Evolutionary conservation across 352 stramenopile species (phyloP), one percentile per base, ranked within the genome.

Genomic region (Lagenidium giganteum): DNA sequence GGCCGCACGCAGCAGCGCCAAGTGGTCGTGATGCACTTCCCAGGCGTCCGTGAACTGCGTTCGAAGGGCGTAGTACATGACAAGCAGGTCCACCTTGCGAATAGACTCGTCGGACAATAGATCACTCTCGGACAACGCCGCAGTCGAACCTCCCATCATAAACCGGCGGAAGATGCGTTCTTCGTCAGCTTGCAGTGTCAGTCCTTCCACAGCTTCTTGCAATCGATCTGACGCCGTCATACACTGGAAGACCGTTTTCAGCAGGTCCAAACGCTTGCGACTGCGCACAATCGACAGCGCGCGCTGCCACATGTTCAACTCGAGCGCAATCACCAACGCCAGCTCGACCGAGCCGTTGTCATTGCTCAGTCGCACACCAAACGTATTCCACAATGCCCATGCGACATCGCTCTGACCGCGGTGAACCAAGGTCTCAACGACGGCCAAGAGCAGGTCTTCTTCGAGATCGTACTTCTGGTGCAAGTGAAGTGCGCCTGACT

Each of bases 351-450:
- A 52, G 13, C 55, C n/a, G n/a, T n/a, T n/a, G n/a, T n/a, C n/a
- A n/a, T n/a, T n/a, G n/a, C n/a, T n/a, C 14, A 83, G 39, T 27
- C 78, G 58, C 3, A 83, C 49, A 8, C 67, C 70, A 40, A 85
- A 85, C 3, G 64, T 74, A 38, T 71, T 81, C 72, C 70, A 83
- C 17, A 85, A 56, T 47, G 83, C 78, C 72, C 72, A 85, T 14
- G 72, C 72, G 16, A 82, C 54, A 5, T 73, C 38, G 42, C 63
- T 75, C 41, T 81, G 67, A 28, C 70, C 70, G 8, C 70, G 58
- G 42, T 85, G 70, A 8, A 83, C 67, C 38, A 85, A 45, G 6
- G 72, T 83, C 46, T 85, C 69, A 3, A 85, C 51, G 28, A 85
- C 51, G 43, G 76, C 58, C 42, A 81, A 40, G 30, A 85, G 79